These are phyloP conservation scores for Aspergillus phoenicis DNA, from an alignment of 2,329 filamentous ascomycete species.

Conservation along the genomic window DNA sequence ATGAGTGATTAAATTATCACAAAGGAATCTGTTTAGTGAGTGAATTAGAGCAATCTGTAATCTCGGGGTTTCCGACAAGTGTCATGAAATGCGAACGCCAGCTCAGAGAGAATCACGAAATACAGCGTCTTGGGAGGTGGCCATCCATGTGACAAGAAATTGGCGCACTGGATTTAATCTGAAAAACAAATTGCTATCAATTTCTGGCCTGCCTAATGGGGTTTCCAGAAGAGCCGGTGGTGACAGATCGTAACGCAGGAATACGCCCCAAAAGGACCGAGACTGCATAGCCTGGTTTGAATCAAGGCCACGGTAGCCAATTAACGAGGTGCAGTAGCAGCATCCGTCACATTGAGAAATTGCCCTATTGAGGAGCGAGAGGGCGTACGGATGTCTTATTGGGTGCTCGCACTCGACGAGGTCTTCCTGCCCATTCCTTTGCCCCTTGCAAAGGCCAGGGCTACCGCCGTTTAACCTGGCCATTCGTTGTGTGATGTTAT, in stretches of 20 bases:
- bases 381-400: conserved; percentile 15
- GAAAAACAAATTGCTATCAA: not conserved
- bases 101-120: not conserved
- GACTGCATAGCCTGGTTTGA: not conserved
- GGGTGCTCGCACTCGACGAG: conserved; percentile 10
- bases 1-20: not conserved
- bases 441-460: conserved; percentile 14
- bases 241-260: conserved; percentile 3
- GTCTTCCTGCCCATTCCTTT: conserved; percentile 11
- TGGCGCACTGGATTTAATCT: not conserved
- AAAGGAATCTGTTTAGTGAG: not conserved
- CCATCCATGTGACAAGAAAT: not conserved
- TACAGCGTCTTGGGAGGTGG: not conserved
- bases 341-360: conserved; percentile 12
- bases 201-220: not conserved
- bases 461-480: conserved; percentile 1
- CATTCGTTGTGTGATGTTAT: conserved; percentile 6
- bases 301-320: conserved; percentile 10
- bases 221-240: conserved; percentile 3
- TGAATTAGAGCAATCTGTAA: conserved; percentile 3
- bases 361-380: conserved; percentile 10
- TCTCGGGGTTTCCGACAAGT: not conserved
- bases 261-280: not conserved
- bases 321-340: conserved; percentile 7
- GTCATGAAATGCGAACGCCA: not conserved